Conservation (phyloP, 164 flowering plant genomes). For the Hamamelis virginiana region DNA sequence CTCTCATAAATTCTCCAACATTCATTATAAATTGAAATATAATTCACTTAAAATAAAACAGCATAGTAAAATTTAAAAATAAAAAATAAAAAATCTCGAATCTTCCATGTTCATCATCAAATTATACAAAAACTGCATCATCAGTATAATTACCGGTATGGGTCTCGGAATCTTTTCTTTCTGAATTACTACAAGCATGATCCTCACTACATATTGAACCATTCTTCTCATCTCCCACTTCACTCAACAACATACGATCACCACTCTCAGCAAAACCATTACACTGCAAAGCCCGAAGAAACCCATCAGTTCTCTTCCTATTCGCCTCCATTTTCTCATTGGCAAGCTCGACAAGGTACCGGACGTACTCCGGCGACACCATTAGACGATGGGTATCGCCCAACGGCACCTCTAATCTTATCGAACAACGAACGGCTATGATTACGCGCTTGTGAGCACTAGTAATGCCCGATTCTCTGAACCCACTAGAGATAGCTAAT, state of each 20-base stretch:
- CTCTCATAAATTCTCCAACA: no score
- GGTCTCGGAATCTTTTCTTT: constrained; percentile 10
- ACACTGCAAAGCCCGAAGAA: constrained; percentile 41
- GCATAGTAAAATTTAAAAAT: no score
- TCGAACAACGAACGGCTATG: constrained; percentile 74
- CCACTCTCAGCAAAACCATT: constrained; percentile 15
- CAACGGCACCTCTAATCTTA: constrained; percentile 84
- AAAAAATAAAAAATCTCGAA: no score
- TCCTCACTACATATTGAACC: constrained; percentile 8
- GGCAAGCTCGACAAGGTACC: constrained; percentile 64
- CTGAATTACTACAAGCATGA: constrained; percentile 4
- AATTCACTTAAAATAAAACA: no score
- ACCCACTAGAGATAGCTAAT: constrained; percentile 61
- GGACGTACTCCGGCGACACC: constrained; percentile 67
- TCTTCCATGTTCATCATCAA: neutral
- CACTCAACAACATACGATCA: neutral
- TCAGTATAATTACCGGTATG: constrained; percentile 26
- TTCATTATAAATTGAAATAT: no score
- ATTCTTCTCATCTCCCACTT: constrained; percentile 10
- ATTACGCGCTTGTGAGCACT: constrained; percentile 65
- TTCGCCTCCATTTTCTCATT: constrained; percentile 80
- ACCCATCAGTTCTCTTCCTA: constrained; percentile 65
- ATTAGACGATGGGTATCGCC: constrained; percentile 42
- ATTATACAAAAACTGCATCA: neutral
- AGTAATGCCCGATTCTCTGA: constrained; percentile 83